Conservation (phyloP, 2,329 filamentous ascomycete genomes). For the Daldinia sp. region DNA sequence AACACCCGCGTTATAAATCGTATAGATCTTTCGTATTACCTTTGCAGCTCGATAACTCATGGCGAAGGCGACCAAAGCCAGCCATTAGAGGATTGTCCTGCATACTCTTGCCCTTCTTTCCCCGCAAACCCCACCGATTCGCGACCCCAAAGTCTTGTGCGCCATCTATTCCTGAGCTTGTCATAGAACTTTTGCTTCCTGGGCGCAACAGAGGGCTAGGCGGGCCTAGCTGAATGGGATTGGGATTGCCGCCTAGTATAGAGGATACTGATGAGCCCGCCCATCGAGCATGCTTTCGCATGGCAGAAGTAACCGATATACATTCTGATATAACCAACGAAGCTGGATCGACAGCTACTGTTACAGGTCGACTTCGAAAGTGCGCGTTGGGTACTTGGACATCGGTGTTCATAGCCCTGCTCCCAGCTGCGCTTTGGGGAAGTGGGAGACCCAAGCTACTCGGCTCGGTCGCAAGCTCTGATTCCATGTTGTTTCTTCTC, state of each 20-base stretch:
- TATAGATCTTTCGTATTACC: slow-evolving; percentile 56
- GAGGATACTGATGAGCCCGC: slow-evolving; percentile 95
- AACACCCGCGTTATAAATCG: not conserved
- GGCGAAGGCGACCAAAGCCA: slow-evolving; percentile 87
- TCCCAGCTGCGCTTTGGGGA: slow-evolving; percentile 38
- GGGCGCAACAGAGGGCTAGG: slow-evolving; percentile 53
- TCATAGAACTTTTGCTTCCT: slow-evolving; percentile 53
- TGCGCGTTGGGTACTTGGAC: slow-evolving; percentile 57
- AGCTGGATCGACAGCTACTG: slow-evolving; percentile 88
- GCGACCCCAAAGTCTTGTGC: slow-evolving; percentile 67
- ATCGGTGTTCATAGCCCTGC: slow-evolving; percentile 28
- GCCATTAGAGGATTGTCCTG: slow-evolving; percentile 97
- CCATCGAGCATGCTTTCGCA: slow-evolving; percentile 97
- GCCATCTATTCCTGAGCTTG: slow-evolving; percentile 51
- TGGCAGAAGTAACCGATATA: slow-evolving; percentile 96
- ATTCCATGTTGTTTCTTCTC: slow-evolving; percentile 41
- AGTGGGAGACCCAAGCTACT: slow-evolving; percentile 39
- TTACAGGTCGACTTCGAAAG: slow-evolving; percentile 69
- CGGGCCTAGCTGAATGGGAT: slow-evolving; percentile 62
- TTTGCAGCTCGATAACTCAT: slow-evolving; percentile 86
- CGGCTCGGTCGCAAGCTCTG: slow-evolving; percentile 41
- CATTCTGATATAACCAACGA: slow-evolving; percentile 98
- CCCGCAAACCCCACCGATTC: slow-evolving; percentile 90
- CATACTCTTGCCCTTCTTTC: slow-evolving; percentile 96
- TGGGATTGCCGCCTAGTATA: slow-evolving; percentile 82